A percentile compares a stretch with the other conserved stretches of the same genome.
Evolutionary conservation across 306 rosid genomes (phyloP).

Genomic region (Rosa chinensis): DNA sequence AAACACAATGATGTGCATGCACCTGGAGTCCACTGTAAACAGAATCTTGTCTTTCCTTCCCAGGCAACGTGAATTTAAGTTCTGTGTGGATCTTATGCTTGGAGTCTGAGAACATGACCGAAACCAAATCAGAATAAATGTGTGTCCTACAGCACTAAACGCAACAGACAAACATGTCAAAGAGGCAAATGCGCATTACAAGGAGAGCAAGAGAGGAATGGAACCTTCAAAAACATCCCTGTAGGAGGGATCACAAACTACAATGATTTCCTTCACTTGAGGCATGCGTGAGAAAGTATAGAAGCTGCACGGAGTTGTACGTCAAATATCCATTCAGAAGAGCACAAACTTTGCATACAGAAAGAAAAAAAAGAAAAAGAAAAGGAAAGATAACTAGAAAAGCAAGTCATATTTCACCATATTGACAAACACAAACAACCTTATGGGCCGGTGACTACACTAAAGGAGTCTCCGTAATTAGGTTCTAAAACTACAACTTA

Average conservation of each 20-base stretch:
- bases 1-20: slow-evolving; percentile 25
- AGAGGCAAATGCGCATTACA: neutral
- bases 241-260: slow-evolving; percentile 96
- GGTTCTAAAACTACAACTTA: slow-evolving; percentile 7
- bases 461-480: neutral
- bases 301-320: slow-evolving; percentile 55
- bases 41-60: slow-evolving; percentile 97
- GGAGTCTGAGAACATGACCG: slow-evolving; percentile 44
- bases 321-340: slow-evolving; percentile 18
- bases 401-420: neutral
- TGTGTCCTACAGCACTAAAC: slow-evolving; percentile 7
- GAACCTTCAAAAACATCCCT: slow-evolving; percentile 74
- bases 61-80: slow-evolving; percentile 83
- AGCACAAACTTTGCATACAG: neutral
- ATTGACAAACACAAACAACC: neutral
- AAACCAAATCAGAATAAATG: slow-evolving; percentile 7
- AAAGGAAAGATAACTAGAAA: neutral
- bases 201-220: slow-evolving; percentile 3
- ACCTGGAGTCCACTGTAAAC: slow-evolving; percentile 94
- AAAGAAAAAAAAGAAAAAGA: neutral
- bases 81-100: slow-evolving; percentile 38
- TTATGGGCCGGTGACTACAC: slow-evolving; percentile 3
- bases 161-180: neutral
- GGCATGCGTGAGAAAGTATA: slow-evolving; percentile 62
- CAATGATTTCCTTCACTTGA: slow-evolving; percentile 84